Percentiles rank a stretch among this genome's conserved stretches.
Conservation (phyloP, 1,284 basidiomycete genomes). For the Phellopilus nigrolimitatus region DNA sequence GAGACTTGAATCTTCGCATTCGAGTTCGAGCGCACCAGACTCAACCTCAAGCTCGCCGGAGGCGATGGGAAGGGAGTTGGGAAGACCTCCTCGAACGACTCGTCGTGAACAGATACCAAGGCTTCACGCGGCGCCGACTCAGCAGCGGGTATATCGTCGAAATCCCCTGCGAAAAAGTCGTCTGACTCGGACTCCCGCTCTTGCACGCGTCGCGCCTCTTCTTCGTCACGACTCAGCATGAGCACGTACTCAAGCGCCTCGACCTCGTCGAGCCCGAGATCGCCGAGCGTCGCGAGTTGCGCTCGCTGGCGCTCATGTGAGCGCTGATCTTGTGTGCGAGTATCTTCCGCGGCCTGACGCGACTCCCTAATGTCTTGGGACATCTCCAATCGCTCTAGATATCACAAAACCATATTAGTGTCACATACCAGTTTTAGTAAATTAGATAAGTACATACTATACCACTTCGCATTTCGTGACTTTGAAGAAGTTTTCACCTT, state of each 20-base stretch:
- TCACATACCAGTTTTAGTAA: too few relatives aligned
- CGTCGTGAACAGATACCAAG: too few relatives aligned
- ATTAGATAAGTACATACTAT: slow-evolving; percentile 51
- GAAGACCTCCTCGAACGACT: too few relatives aligned
- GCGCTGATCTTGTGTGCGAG: slow-evolving; percentile 35
- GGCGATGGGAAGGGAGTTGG: neutral
- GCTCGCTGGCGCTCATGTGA: slow-evolving; percentile 47
- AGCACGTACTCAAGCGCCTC: slow-evolving; percentile 80
- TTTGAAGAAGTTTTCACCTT: slow-evolving; percentile 29
- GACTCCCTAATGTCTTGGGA: slow-evolving; percentile 63
- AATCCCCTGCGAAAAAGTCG: slow-evolving; percentile 54
- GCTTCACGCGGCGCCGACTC: too few relatives aligned
- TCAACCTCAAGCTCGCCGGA: neutral
- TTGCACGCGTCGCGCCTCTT: slow-evolving; percentile 31
- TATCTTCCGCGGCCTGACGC: slow-evolving; percentile 45
- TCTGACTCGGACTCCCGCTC: slow-evolving; percentile 35
- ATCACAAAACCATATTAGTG: slow-evolving; percentile 21
- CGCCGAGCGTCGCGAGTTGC: slow-evolving; percentile 50
- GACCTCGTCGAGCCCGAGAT: slow-evolving; percentile 69
- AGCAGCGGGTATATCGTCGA: slow-evolving; percentile 40
- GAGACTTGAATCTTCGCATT: slow-evolving; percentile 40
- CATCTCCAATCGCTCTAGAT: slow-evolving; percentile 58
- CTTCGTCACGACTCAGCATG: slow-evolving; percentile 84
- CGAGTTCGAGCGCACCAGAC: slow-evolving; percentile 25
- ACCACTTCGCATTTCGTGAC: slow-evolving; percentile 41